These are phyloP conservation scores for Lycium barbarum DNA, from an alignment of 257 asterid species.

Conservation along the genomic window DNA sequence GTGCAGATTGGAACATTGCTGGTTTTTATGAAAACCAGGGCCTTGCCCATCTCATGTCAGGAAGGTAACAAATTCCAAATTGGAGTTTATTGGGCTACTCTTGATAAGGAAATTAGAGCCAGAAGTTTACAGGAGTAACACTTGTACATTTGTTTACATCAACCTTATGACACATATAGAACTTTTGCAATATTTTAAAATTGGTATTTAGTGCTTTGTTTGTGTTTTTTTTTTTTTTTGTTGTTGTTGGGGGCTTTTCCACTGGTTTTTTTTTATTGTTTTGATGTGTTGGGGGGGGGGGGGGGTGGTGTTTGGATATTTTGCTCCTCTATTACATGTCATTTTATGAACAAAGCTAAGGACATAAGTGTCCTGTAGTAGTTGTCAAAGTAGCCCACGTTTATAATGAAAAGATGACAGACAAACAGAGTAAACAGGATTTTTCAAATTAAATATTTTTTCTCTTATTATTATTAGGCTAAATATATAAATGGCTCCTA, in stretches of 20 bases:
- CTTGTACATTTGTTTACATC: neutral
- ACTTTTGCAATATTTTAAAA: neutral
- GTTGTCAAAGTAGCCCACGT: neutral
- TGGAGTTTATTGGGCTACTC: neutral
- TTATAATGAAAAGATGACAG: neutral
- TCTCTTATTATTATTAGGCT: no score
- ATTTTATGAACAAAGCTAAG: neutral
- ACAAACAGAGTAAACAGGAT: neutral
- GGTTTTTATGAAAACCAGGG: constrained; percentile 80
- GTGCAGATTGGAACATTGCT: constrained; percentile 88
- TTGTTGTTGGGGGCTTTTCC: no score
- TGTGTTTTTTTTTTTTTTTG: neutral
- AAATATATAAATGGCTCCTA: no score
- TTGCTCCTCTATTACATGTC: constrained; percentile 1
- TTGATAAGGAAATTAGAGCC: neutral
- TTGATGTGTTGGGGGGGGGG: neutral
- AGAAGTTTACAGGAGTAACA: neutral
- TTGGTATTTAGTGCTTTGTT: no score
- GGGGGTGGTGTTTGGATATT: neutral
- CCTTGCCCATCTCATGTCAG: constrained; percentile 68
- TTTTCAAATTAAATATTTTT: neutral
- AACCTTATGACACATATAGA: neutral
- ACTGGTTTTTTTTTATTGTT: no score
- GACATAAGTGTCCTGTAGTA: neutral
- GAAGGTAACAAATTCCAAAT: constrained; percentile 47